Base-by-base conservation (phyloP, 163 green algal species). In the Coccomyxa subellipsoidea region DNA sequence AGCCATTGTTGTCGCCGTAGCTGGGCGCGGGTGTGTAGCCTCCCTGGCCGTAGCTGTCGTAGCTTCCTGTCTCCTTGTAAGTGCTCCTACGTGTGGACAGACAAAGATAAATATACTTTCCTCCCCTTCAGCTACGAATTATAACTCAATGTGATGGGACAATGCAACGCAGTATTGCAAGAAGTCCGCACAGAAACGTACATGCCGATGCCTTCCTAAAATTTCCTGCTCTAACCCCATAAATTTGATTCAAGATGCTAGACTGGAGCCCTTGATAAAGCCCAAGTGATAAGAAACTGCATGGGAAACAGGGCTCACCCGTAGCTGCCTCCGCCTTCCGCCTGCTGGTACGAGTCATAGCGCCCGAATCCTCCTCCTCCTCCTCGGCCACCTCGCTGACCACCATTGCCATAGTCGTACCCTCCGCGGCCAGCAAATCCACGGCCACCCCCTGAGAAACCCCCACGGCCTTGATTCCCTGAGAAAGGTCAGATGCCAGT, bases 391-490 rank as follows among this genome's bases (percentile, higher is more conserved):
- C 47, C 47, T 18, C 47, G 47, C 47, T 59, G 47, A 31, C 70
- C 70, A 9, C 70, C 70, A 7, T 40, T 40, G n/a, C 70, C 70
- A 7, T 77, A 77, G 34, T 77, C 70, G 40, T 77, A 77, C 18
- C 70, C 70, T 27, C 32, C 32, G 32, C 66, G 66, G 21, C 66
- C 66, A 4, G 66, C 66, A 73, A 73, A 73, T 4, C 70, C 70
- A 31, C 70, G 70, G 10, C 70, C 70, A 12, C 70, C 70, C 32
- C 70, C 70, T 38, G 27, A 31, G 32, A 38, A 38, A 8, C 70
- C 70, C 40, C 70, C 18, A 27, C 70, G 32, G 32, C 32, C 70
- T 34, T 32, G 66, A 12, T 4, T 34, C 4, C 66, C 66, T 73
- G 66, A 18, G 18, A 32, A 73, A 23, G 32, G 27, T 32, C 66